phyloP scores from a whole-genome alignment of 352 stramenopile species.

The Pythium guiyangense region DNA sequence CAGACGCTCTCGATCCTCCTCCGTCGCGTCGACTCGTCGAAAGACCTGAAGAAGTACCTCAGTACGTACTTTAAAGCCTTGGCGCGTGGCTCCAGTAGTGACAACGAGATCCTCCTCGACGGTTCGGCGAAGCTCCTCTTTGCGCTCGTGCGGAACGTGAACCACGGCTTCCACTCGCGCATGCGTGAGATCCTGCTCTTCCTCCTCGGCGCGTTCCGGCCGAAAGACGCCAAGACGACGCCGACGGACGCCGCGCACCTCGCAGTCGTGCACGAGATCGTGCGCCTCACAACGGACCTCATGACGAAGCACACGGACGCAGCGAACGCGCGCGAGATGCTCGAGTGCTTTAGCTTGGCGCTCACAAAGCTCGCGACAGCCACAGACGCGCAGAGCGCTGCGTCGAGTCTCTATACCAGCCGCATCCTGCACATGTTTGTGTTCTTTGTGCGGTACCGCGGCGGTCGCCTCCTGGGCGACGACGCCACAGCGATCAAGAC shows the following conservation, averaged over 20 bases:
- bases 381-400: constrained; percentile 24
- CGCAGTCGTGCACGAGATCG: constrained; percentile 56
- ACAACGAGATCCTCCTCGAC: constrained; percentile 68
- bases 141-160: constrained; percentile 77
- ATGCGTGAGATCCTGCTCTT: constrained; percentile 77
- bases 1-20: constrained; percentile 85
- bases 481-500: constrained; percentile 18
- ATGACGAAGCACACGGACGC: constrained; percentile 80
- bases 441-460: constrained; percentile 51
- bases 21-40: constrained; percentile 66
- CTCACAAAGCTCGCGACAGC: constrained; percentile 45
- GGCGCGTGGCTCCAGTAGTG: constrained; percentile 49
- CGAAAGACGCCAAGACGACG: constrained; percentile 19
- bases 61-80: constrained; percentile 73
- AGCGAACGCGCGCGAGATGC: constrained; percentile 52
- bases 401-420: constrained; percentile 61
- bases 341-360: constrained; percentile 59
- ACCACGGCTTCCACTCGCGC: constrained; percentile 81
- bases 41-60: constrained; percentile 80
- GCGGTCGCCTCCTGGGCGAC: constrained; percentile 40
- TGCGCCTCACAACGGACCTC: constrained; percentile 54
- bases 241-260: constrained; percentile 16
- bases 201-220: constrained; percentile 66
- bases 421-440: constrained; percentile 58
- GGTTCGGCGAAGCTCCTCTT: constrained; percentile 87